Evolutionary conservation across 305 asterid species (phyloP), one percentile per base, ranked within the genome.

Genomic region (Euphrasia arctica): DNA sequence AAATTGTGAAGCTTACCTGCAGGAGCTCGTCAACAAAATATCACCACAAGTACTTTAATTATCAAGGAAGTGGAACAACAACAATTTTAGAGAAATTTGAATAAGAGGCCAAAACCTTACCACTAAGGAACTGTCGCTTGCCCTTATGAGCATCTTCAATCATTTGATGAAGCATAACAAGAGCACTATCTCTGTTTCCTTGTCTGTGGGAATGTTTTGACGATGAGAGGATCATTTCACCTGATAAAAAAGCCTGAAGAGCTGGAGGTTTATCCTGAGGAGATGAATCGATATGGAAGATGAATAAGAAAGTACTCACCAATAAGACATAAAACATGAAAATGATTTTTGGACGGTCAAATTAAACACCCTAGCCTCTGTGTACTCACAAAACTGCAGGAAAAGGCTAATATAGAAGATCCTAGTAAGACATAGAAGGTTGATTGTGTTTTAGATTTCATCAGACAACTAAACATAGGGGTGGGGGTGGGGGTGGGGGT

Each of bases 111-210:
- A 70, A 28, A 67, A 48, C 66, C 69, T 71, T 77, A 91, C 99
- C 99, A 69, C 95, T 86, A 71, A 93, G 97, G 80, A 93, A 93
- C 80, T 93, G 99, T 41, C 96, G 85, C 77, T 93, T 93, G 65
- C 97, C 99, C 85, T 72, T 76, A 76, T 93, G 95, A 78, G 99
- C 99, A 88, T 93, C 99, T 76, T 88, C 99, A 79, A 93, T 93
- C 99, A 93, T 93, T 78, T 93, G 99, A 75, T 90, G 95, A 67
- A 93, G 82, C 96, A 93, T 80, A 75, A 79, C 89, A 75, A 93
- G 95, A 70, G 99, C 97, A 22, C 99, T 96, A 66, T 90, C 99
- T 76, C 91, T 80, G 75, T 93, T 90, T 64, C 95, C 96, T 73
- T 90, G 94, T 67, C 85, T 76, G 66, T 82, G 84, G 58, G 77